A percentile compares a stretch with the other conserved stretches of the same genome.
phyloP scores from a whole-genome alignment of 306 rosid species.

The Vicia villosa region DNA sequence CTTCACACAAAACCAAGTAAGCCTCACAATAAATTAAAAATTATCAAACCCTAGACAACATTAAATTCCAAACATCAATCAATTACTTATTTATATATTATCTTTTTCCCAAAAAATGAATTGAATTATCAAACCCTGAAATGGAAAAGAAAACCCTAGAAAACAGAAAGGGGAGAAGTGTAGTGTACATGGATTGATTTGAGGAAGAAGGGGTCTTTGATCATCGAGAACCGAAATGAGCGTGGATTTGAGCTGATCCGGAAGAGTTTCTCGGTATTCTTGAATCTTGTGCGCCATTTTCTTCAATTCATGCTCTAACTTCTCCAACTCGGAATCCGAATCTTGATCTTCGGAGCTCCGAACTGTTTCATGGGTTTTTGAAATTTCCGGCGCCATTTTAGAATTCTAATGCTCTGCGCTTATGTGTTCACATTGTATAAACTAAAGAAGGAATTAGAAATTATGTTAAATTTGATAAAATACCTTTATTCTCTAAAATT shows the following conservation, averaged over 20 bases:
- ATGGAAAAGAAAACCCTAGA: constrained; percentile 27
- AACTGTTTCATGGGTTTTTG: constrained; percentile 31
- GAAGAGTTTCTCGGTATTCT: constrained; percentile 58
- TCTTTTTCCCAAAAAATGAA: no score
- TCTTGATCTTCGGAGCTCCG: constrained; percentile 40
- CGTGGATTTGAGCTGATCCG: constrained; percentile 62
- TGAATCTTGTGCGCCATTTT: constrained; percentile 65
- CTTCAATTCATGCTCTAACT: constrained; percentile 57
- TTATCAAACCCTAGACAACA: neutral
- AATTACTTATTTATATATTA: no score
- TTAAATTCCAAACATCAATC: neutral
- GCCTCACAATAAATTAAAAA: neutral
- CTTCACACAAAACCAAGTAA: neutral
- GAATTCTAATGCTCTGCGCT: neutral
- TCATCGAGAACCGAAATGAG: constrained; percentile 52
- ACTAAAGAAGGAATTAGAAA: no score
- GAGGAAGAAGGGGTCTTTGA: constrained; percentile 54
- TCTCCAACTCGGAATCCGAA: constrained; percentile 45
- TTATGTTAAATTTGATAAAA: no score
- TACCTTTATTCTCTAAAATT: no score
- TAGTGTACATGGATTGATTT: constrained; percentile 18
- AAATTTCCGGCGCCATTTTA: constrained; percentile 41
- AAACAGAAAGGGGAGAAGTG: neutral
- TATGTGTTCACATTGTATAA: no score
- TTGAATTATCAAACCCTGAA: no score